Evolutionary conservation across 2,329 filamentous ascomycete genomes (phyloP).

Genomic region (Curvularia hawaiiensis): DNA sequence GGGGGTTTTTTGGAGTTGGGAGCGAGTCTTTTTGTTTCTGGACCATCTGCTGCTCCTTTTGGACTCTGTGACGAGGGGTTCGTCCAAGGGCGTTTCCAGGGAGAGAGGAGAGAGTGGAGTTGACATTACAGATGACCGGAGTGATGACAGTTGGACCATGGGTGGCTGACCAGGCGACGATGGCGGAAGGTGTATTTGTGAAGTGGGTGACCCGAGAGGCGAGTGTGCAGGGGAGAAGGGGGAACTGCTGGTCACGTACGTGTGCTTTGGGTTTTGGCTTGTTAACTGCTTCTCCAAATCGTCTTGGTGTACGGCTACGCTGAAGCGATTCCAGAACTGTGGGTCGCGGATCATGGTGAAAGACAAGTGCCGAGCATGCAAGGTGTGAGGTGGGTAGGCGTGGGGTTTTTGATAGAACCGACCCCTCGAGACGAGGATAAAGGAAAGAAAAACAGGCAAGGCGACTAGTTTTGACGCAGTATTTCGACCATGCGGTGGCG

Average conservation of each 20-base stretch:
- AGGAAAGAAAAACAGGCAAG: neutral
- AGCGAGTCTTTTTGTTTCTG: neutral
- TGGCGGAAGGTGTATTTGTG: conserved; percentile 21
- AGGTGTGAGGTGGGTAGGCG: neutral
- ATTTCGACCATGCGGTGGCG: neutral
- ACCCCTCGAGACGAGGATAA: neutral
- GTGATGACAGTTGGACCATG: conserved; percentile 7
- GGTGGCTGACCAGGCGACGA: conserved; percentile 16
- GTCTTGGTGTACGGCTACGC: conserved; percentile 61
- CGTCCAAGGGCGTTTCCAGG: neutral
- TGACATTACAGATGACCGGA: neutral
- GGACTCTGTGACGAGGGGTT: no score
- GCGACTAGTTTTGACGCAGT: neutral
- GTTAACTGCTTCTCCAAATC: conserved; percentile 49
- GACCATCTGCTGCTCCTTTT: neutral
- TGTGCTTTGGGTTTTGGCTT: conserved; percentile 40
- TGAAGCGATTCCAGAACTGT: conserved; percentile 66
- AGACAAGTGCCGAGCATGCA: neutral
- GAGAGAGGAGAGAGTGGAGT: neutral
- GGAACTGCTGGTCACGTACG: conserved; percentile 43
- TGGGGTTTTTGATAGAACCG: neutral
- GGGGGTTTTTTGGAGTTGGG: conserved; percentile 20
- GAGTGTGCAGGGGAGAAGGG: conserved; percentile 19
- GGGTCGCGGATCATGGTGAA: conserved; percentile 60
- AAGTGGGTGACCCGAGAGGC: conserved; percentile 28